Evolutionary conservation across 192 early-diverging fungal genomes (phyloP).

Genomic region (Lobosporangium transversale): DNA sequence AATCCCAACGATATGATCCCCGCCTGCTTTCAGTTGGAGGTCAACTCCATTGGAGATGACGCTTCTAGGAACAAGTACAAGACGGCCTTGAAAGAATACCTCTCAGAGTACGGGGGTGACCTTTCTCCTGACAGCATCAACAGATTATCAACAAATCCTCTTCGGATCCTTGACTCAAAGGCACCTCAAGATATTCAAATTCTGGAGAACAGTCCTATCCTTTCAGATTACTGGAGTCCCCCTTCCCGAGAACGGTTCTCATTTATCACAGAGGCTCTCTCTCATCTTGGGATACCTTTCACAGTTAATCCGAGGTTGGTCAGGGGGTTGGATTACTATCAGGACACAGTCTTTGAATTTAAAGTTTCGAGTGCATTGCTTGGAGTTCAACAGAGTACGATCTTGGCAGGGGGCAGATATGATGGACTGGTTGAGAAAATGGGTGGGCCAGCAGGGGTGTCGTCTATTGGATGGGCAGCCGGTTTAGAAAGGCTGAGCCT

Average conservation of each 20-base stretch:
- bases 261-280: constrained; percentile 55
- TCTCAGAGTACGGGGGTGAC: constrained; percentile 32
- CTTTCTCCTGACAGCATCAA: constrained; percentile 64
- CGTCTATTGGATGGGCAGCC: constrained; percentile 72
- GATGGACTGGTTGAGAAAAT: constrained; percentile 65
- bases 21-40: constrained; percentile 38
- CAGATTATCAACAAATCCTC: constrained; percentile 64
- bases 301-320: constrained; percentile 63
- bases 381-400: constrained; percentile 68
- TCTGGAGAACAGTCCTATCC: constrained; percentile 50
- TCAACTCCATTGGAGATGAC: constrained; percentile 57
- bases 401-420: constrained; percentile 75
- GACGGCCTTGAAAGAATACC: constrained; percentile 57
- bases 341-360: constrained; percentile 76
- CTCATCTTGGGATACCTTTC: constrained; percentile 60
- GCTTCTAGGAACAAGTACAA: constrained; percentile 55
- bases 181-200: constrained; percentile 59
- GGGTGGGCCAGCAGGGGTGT: constrained; percentile 60
- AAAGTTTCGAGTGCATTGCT: constrained; percentile 50
- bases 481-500: constrained; percentile 70
- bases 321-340: constrained; percentile 77
- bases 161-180: constrained; percentile 74
- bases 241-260: constrained; percentile 57
- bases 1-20: not conserved
- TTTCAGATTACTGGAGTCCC: constrained; percentile 54